Base-by-base conservation (phyloP, 2,329 filamentous ascomycete genomes). In the Aspergillus sp. region DNA sequence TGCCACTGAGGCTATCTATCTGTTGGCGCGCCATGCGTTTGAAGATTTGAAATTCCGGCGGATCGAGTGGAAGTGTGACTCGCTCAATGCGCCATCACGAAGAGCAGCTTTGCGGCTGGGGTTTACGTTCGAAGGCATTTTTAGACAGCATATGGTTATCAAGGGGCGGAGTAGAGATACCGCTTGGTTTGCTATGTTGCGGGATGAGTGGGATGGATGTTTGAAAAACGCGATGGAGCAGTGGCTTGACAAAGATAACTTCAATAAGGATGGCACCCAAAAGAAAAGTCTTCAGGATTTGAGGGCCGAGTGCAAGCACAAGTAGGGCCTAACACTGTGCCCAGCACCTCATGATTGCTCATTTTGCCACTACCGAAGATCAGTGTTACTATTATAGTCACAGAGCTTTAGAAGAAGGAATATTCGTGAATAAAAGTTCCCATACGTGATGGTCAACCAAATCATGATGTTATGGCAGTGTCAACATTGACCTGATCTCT, bases 1-100 rank as follows among this genome's bases (percentile, higher is more conserved):
- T 5, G 69, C 74, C 0, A 80, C 75, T 0, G 77, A 80, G 48
- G 64, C 67, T 0, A 63, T 72, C 39, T 78, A 71, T 38, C 55
- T 80, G 1, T 49, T 78, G n/a, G 61, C 72, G 26, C 57, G 58
- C 24, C 60, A 74, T 34, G 66, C 66, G 0, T 73, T 80, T 42
- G 67, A 71, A 3, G 60, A 64, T 2, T 48, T 79, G 14, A 64
- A 68, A 0, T 77, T 74, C 47, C 52, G 68, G 3, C 60, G 77
- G 5, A 66, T 78, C 3, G 75, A 80, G 50, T 81, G 78, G 76
- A 81, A 80, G 45, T 75, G 72, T 33, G 68, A 80, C 47, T 43
- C 62, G 11, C 54, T 75, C 8, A 81, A 81, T 46, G 58, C 44
- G 22, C 59, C 67, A 0, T 77, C 72, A 27, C 56, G 64, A 10